These are phyloP conservation scores for Saitozyma podzolica DNA, from an alignment of 768 basidiomycete genomes.

Conservation along the genomic window DNA sequence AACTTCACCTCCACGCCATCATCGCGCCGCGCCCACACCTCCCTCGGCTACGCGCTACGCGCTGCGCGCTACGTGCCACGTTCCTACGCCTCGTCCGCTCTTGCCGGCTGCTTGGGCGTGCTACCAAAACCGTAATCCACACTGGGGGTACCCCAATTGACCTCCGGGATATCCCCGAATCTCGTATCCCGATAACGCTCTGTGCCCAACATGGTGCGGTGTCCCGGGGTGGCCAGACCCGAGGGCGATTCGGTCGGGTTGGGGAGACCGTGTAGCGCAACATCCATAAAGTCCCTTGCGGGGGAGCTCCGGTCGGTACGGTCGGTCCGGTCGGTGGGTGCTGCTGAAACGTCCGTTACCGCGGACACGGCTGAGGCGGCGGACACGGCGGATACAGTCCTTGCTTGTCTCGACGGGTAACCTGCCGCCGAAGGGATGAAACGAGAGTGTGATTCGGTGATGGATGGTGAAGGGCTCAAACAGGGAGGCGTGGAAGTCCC, in stretches of 20 bases:
- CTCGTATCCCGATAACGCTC: constrained; percentile 43
- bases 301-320: constrained; percentile 5
- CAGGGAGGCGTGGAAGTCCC: constrained; percentile 15
- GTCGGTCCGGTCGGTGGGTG: constrained; percentile 1
- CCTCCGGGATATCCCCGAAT: constrained; percentile 40
- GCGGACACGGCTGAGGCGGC: not conserved
- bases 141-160: constrained; percentile 20
- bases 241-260: constrained; percentile 9
- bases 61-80: too few relatives aligned
- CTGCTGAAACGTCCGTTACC: not conserved
- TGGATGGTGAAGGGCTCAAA: constrained; percentile 30
- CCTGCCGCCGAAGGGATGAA: constrained; percentile 11
- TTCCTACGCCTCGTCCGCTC: too few relatives aligned
- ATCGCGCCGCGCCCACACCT: too few relatives aligned
- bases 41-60: too few relatives aligned
- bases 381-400: not conserved
- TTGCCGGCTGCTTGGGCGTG: not conserved
- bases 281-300: constrained; percentile 32
- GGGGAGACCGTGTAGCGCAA: constrained; percentile 28
- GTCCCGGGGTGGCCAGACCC: constrained; percentile 29
- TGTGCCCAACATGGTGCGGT: constrained; percentile 42
- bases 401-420: not conserved
- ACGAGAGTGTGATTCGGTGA: constrained; percentile 17
- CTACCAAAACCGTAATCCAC: not conserved
- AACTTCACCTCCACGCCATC: too few relatives aligned